Conservation (phyloP, 306 rosid genomes). For the Luffa acutangula region DNA sequence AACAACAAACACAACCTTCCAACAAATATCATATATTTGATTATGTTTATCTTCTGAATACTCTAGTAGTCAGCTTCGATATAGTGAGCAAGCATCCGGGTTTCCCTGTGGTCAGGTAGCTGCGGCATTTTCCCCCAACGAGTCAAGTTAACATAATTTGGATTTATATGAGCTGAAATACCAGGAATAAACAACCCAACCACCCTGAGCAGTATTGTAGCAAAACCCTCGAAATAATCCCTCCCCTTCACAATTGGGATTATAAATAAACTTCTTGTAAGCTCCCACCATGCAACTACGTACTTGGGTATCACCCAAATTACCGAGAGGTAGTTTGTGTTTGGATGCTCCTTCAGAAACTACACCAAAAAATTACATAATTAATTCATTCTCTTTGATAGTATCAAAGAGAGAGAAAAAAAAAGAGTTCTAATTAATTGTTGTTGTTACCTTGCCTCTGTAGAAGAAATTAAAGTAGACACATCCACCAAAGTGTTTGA, state of each 20-base stretch:
- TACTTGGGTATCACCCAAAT: neutral
- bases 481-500: slow-evolving; percentile 51
- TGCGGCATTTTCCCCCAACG: neutral
- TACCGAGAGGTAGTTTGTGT: neutral
- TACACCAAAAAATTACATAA: too few relatives aligned
- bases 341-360: neutral
- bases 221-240: neutral
- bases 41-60: too few relatives aligned
- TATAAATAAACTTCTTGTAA: neutral
- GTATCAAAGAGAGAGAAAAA: too few relatives aligned
- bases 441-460: slow-evolving; percentile 32
- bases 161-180: neutral
- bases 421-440: too few relatives aligned
- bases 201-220: neutral
- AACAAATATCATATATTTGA: neutral
- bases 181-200: neutral
- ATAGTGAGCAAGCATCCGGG: neutral
- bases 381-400: too few relatives aligned
- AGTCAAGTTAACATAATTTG: neutral
- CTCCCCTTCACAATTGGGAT: neutral
- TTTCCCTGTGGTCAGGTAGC: neutral
- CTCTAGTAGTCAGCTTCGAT: neutral
- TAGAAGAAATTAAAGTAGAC: slow-evolving; percentile 48
- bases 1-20: too few relatives aligned
- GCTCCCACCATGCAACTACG: neutral